Conservation (phyloP, 2,329 filamentous ascomycete species). For the Pseudogymnoascus sp. region DNA sequence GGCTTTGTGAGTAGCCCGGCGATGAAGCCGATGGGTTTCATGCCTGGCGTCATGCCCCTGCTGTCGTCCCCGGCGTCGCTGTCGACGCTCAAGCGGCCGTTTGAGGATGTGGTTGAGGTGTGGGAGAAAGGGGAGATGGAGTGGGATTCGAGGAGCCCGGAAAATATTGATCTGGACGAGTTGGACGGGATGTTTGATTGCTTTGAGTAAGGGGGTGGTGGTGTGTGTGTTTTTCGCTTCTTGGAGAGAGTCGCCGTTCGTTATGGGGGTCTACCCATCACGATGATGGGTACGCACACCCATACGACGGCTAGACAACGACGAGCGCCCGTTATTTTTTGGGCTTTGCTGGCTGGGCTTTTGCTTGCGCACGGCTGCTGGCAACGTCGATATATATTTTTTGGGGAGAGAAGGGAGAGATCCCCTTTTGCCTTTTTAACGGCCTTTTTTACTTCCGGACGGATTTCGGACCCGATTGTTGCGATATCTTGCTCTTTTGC, state of each 20-base stretch:
- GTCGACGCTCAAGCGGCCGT: slow-evolving; percentile 38
- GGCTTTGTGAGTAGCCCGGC: slow-evolving; percentile 46
- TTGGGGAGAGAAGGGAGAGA: not conserved
- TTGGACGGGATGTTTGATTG: slow-evolving; percentile 78
- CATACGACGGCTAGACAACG: not conserved
- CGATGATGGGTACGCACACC: too few species aligned
- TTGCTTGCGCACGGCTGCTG: not conserved
- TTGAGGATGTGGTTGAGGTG: slow-evolving; percentile 28
- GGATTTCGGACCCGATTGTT: not conserved
- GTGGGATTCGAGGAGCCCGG: slow-evolving; percentile 61
- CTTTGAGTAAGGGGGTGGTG: slow-evolving; percentile 29
- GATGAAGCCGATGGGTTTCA: slow-evolving; percentile 41
- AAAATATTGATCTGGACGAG: slow-evolving; percentile 87
- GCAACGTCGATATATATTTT: not conserved
- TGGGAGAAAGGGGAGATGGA: slow-evolving; percentile 39
- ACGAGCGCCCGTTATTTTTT: slow-evolving; percentile 7
- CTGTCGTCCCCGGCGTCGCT: slow-evolving; percentile 28
- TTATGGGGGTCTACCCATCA: too few species aligned
- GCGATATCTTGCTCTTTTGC: not conserved
- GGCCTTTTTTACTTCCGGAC: not conserved
- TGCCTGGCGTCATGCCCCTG: slow-evolving; percentile 37
- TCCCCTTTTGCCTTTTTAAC: not conserved
- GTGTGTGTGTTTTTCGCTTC: not conserved
- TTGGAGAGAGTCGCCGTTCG: not conserved
- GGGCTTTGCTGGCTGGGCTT: not conserved